phyloP scores from a whole-genome alignment of 345 rosid species.

The Mercurialis annua region DNA sequence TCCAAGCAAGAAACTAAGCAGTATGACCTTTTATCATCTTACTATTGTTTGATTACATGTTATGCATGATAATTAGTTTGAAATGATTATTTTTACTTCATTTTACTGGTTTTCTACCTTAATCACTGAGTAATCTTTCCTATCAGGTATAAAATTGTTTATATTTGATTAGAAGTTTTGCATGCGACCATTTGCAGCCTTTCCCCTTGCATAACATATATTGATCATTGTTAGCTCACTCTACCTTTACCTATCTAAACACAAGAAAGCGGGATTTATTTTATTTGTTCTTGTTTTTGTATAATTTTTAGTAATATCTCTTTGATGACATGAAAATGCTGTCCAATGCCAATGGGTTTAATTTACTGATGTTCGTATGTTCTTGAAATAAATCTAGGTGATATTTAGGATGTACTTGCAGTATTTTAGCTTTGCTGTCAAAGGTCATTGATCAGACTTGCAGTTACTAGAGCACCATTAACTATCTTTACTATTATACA shows the following conservation, averaged over 20 bases:
- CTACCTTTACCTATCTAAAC: neutral
- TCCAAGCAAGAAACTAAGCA: conserved; percentile 67
- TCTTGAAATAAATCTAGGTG: neutral
- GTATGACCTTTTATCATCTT: conserved; percentile 41
- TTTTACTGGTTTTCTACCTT: neutral
- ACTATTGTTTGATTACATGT: neutral
- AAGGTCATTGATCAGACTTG: neutral
- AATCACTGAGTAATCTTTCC: neutral
- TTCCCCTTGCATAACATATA: neutral
- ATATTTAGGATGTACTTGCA: neutral
- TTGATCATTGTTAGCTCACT: neutral
- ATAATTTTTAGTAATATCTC: neutral
- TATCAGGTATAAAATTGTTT: neutral
- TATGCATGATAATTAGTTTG: neutral
- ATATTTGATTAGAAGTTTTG: neutral
- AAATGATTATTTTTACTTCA: neutral
- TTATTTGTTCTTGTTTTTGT: neutral
- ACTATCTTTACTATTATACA: neutral
- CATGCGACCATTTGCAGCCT: neutral
- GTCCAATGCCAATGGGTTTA: neutral
- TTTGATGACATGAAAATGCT: neutral
- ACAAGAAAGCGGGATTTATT: neutral
- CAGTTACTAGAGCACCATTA: neutral
- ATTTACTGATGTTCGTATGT: neutral
- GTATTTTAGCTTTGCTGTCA: neutral